Conservation (phyloP, 129 eudicot genomes). For the Rutidosis leptorrhynchoides region DNA sequence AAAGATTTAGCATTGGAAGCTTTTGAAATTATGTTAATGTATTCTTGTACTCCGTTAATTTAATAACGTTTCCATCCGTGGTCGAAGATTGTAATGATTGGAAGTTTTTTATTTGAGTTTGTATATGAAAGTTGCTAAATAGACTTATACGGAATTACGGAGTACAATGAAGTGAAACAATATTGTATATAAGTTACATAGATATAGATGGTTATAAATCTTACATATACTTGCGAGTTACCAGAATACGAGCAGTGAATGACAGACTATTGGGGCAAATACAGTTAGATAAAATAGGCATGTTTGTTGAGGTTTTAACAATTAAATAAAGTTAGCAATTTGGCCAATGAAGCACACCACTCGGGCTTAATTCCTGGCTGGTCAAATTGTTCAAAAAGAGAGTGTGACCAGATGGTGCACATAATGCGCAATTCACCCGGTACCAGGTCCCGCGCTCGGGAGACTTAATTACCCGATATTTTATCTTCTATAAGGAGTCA, state of each 20-base stretch:
- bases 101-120: neutral
- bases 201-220: neutral
- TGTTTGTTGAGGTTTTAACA: neutral
- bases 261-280: neutral
- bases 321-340: neutral
- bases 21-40: neutral
- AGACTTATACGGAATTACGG: neutral
- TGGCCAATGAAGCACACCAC: no score
- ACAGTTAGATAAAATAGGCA: neutral
- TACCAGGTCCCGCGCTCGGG: no score
- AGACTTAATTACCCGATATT: no score
- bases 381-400: no score
- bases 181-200: no score
- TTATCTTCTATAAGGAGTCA: no score
- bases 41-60: conserved; percentile 16
- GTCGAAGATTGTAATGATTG: neutral
- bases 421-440: no score
- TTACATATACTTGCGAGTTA: no score
- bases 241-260: no score
- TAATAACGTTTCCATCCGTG: neutral
- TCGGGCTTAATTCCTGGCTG: no score
- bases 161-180: no score
- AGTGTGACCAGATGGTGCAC: no score
- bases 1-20: conserved; percentile 28
- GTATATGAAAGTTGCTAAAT: neutral